These are phyloP conservation scores for Hamamelis virginiana DNA, from an alignment of 164 flowering plant species.

Conservation along the genomic window DNA sequence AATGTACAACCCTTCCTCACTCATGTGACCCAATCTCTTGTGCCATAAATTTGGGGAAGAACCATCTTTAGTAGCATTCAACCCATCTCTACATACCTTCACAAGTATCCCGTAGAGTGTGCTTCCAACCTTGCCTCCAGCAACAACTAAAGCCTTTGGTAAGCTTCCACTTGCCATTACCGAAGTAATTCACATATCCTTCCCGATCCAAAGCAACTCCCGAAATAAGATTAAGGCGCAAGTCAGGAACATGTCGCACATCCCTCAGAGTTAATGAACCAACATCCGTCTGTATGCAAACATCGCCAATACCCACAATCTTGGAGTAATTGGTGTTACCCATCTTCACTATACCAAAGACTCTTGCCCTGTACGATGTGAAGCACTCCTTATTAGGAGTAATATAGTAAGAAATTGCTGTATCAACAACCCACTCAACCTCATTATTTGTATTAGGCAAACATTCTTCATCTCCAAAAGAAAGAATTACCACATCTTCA, in stretches of 20 bases:
- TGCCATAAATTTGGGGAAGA: slow-evolving; percentile 7
- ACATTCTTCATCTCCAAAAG: not conserved
- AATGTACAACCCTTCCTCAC: slow-evolving; percentile 5
- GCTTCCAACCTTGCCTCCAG: not conserved
- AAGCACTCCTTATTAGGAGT: not conserved
- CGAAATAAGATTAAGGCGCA: slow-evolving; percentile 8
- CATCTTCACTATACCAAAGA: slow-evolving; percentile 3
- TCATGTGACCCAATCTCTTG: not conserved
- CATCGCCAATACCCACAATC: slow-evolving; percentile 5
- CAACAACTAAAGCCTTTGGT: slow-evolving; percentile 2
- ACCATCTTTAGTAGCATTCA: not conserved
- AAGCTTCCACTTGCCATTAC: slow-evolving; percentile 13
- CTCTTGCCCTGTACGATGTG: not conserved
- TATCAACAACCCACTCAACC: not conserved
- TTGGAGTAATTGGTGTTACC: not conserved
- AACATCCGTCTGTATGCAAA: not conserved
- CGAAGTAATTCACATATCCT: slow-evolving; percentile 1
- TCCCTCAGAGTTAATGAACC: not conserved
- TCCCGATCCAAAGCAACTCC: not conserved
- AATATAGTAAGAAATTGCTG: not conserved
- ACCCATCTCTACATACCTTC: not conserved
- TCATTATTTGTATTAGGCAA: not conserved
- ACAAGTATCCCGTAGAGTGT: not conserved
- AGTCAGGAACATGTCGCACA: slow-evolving; percentile 12
- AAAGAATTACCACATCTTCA: not conserved